Conservation (phyloP, 2,329 filamentous ascomycete species). For the Aspergillus aculeatinus region DNA sequence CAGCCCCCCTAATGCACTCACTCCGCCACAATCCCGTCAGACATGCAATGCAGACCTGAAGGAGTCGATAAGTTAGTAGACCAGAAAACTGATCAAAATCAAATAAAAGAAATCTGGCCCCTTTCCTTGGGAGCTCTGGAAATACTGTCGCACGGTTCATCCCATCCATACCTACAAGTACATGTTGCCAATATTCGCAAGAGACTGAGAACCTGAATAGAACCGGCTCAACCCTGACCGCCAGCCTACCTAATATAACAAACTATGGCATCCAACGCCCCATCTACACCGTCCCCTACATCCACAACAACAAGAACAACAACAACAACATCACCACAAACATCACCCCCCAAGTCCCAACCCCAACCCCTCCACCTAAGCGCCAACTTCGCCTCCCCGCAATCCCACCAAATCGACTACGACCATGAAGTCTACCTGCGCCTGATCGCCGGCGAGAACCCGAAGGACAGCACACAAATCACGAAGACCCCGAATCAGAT, state of each 20-base stretch:
- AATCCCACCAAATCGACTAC: constrained; percentile 25
- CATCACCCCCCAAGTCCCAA: not conserved
- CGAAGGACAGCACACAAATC: constrained; percentile 9
- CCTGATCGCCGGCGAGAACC: constrained; percentile 23
- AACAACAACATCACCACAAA: not conserved
- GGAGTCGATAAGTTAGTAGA: not conserved
- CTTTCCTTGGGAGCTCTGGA: too few species aligned
- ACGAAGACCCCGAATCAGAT: constrained; percentile 32
- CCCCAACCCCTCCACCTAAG: constrained; percentile 53
- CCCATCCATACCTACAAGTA: too few species aligned
- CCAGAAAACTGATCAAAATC: not conserved
- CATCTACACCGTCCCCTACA: not conserved
- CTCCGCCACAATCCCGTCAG: constrained; percentile 3
- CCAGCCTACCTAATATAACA: too few species aligned
- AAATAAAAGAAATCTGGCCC: too few species aligned
- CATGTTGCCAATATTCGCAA: too few species aligned
- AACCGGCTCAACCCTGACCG: too few species aligned
- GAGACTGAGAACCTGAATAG: too few species aligned
- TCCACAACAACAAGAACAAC: not conserved
- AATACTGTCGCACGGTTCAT: too few species aligned
- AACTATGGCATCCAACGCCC: not conserved
- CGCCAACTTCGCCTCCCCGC: constrained; percentile 23
- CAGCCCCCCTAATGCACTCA: constrained; percentile 4
- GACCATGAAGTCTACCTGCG: constrained; percentile 35
- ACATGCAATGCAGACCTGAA: not conserved